phyloP scores from a whole-genome alignment of 108 stramenopile species.

The Mayamaea pseudoterrestris region DNA sequence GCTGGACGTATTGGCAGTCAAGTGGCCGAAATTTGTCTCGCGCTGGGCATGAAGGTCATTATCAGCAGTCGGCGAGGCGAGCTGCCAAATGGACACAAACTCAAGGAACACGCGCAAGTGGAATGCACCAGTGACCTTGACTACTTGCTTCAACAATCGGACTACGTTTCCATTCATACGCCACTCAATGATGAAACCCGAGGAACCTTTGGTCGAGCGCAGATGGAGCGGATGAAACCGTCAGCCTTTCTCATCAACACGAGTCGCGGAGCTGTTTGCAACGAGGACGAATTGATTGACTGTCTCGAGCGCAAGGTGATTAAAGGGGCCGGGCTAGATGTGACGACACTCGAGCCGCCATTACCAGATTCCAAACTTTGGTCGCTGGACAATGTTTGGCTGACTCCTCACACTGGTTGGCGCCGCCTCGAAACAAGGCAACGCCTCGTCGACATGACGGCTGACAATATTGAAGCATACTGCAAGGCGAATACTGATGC shows the following conservation, averaged over 20 bases:
- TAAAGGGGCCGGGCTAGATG: slow-evolving; percentile 79
- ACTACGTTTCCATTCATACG: slow-evolving; percentile 78
- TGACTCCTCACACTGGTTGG: slow-evolving; percentile 87
- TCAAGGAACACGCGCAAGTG: slow-evolving; percentile 35
- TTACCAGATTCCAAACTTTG: slow-evolving; percentile 45
- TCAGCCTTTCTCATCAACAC: slow-evolving; percentile 86
- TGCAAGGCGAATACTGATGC: slow-evolving; percentile 17
- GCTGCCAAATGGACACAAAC: slow-evolving; percentile 42
- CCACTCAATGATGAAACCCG: slow-evolving; percentile 78
- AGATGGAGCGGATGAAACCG: slow-evolving; percentile 75
- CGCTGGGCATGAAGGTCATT: slow-evolving; percentile 79
- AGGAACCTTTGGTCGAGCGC: slow-evolving; percentile 51
- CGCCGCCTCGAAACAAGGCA: slow-evolving; percentile 81
- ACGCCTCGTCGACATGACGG: slow-evolving; percentile 79
- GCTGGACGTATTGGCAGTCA: slow-evolving; percentile 77
- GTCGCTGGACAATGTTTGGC: slow-evolving; percentile 58
- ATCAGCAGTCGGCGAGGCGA: slow-evolving; percentile 51
- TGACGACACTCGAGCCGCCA: slow-evolving; percentile 61
- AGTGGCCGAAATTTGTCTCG: slow-evolving; percentile 69
- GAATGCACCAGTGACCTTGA: slow-evolving; percentile 42
- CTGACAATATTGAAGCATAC: slow-evolving; percentile 63
- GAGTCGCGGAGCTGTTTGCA: slow-evolving; percentile 76
- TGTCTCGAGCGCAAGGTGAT: slow-evolving; percentile 57
- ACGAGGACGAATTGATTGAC: slow-evolving; percentile 66
- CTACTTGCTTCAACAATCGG: slow-evolving; percentile 38